Percentiles rank a stretch among this genome's conserved stretches.
Conservation (phyloP, 495 filamentous ascomycete species). For the Podospora pseudocomata region DNA sequence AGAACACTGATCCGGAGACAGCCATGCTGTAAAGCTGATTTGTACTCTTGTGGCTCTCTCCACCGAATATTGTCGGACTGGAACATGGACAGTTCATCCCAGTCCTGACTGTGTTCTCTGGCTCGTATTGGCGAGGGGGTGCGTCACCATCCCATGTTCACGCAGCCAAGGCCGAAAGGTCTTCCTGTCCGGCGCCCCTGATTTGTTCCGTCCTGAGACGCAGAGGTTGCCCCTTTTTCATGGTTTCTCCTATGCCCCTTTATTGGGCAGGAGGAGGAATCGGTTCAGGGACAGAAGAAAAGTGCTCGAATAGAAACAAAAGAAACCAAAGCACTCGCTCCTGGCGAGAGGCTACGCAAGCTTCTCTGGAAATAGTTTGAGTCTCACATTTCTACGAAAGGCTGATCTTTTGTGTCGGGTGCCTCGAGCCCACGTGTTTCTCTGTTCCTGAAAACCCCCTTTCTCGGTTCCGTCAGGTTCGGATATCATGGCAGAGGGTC, state of each 20-base stretch:
- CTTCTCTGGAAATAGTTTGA: neutral
- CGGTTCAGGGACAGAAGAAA: neutral
- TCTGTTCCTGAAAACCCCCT: neutral
- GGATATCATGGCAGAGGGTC: neutral
- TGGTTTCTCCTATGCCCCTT: neutral
- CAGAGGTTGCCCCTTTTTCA: neutral
- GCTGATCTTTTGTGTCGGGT: neutral
- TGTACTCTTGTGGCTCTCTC: conserved; percentile 5
- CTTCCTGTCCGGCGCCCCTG: neutral
- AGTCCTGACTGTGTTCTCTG: neutral
- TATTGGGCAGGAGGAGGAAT: neutral
- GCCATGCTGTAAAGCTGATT: conserved; percentile 8
- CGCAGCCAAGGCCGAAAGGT: neutral
- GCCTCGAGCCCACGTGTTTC: neutral
- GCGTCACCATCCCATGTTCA: neutral
- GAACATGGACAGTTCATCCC: neutral
- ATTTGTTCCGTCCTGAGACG: neutral
- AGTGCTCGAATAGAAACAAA: neutral
- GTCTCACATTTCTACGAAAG: neutral
- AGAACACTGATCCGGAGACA: conserved; percentile 15
- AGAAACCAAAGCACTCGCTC: neutral
- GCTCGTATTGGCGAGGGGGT: conserved; percentile 5
- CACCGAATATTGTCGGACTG: conserved; percentile 12
- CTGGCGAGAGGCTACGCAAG: neutral
- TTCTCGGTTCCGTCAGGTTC: conserved; percentile 14